phyloP scores from a whole-genome alignment of 2,329 filamentous ascomycete species.

The Botrytis squamosa region DNA sequence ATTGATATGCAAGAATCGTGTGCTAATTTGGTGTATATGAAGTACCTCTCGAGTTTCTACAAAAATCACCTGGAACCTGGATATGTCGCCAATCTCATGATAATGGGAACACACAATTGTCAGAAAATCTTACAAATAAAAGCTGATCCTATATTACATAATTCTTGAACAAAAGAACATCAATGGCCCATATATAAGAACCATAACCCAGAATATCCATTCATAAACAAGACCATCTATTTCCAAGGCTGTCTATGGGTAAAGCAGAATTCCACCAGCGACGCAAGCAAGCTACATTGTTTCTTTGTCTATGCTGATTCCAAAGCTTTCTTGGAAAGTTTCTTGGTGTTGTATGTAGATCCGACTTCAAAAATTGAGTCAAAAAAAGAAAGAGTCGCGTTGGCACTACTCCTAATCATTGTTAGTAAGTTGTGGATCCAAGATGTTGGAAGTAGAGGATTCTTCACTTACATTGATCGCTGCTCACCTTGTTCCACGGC shows the following conservation, averaged over 20 bases:
- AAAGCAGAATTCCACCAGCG: background rate
- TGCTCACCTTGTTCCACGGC: background rate
- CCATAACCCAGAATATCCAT: background rate
- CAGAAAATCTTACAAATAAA: no score
- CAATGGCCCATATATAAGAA: background rate
- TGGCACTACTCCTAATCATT: background rate
- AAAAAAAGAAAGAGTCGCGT: background rate
- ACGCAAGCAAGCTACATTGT: background rate
- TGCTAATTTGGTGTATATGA: background rate
- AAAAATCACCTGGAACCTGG: background rate
- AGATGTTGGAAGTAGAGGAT: background rate
- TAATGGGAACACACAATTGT: background rate
- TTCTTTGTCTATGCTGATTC: background rate
- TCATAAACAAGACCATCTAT: background rate
- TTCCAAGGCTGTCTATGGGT: background rate
- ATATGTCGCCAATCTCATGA: background rate
- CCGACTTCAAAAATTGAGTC: conserved; percentile 9
- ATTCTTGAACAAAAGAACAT: background rate
- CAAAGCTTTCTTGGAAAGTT: background rate
- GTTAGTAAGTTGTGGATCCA: background rate
- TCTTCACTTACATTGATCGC: background rate
- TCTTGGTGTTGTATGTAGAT: conserved; percentile 18
- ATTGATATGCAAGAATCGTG: background rate
- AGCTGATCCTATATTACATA: background rate
- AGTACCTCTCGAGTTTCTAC: no score